A percentile compares a stretch with the other conserved stretches of the same genome.
These are phyloP conservation scores for Cystobasidium tubakii DNA, from an alignment of 768 basidiomycete species.

Conservation along the genomic window DNA sequence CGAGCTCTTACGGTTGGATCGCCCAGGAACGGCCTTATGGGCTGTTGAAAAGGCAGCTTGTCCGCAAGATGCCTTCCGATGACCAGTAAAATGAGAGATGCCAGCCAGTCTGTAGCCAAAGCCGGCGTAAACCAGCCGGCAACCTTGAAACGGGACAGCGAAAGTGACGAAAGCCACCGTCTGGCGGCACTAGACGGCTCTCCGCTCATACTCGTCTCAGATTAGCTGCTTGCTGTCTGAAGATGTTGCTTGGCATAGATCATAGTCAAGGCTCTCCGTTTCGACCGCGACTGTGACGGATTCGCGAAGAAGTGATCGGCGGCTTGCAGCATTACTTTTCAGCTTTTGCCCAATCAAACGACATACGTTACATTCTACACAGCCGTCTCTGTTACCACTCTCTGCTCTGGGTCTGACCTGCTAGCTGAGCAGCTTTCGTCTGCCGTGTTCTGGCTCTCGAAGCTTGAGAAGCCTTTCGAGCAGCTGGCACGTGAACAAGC, in stretches of 20 bases:
- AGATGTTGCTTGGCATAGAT: too few relatives aligned
- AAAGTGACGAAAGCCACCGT: neutral
- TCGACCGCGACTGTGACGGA: too few relatives aligned
- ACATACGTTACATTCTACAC: too few relatives aligned
- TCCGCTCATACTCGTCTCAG: neutral
- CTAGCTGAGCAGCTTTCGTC: too few relatives aligned
- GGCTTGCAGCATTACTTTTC: too few relatives aligned
- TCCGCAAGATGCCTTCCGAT: neutral
- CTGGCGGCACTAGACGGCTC: neutral
- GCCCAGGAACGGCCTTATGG: conserved; percentile 31
- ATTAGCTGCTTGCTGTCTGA: neutral
- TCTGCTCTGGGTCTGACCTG: too few relatives aligned
- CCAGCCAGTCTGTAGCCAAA: conserved; percentile 29
- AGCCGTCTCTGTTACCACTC: too few relatives aligned
- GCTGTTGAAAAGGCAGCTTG: conserved; percentile 21
- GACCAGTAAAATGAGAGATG: conserved; percentile 12
- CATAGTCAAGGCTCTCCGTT: too few relatives aligned
- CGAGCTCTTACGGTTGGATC: conserved; percentile 26
- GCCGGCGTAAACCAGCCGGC: conserved; percentile 33
- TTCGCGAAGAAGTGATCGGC: too few relatives aligned
- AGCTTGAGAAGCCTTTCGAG: neutral
- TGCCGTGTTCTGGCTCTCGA: too few relatives aligned
- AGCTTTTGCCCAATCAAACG: too few relatives aligned
- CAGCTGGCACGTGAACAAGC: conserved; percentile 15
- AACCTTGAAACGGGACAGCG: neutral